Base-by-base conservation (phyloP, 257 asterid genomes). In the Plantago elongata region DNA sequence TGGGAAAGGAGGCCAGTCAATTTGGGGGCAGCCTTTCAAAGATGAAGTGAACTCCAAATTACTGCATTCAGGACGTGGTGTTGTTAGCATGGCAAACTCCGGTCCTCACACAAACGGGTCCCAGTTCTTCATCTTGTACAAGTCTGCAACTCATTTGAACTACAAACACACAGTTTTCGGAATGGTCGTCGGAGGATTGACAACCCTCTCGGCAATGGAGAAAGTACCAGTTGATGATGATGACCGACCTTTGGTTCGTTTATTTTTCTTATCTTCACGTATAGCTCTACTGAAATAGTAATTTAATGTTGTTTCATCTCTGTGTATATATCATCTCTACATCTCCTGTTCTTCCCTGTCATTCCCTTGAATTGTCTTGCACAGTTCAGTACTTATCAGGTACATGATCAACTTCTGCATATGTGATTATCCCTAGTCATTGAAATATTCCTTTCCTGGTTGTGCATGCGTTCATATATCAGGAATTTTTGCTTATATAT, bases 41-140 rank as follows among this genome's bases (percentile, higher is more conserved):
- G 99, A 93, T 75, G 99, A 93, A 84, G 75, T 87, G 47, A 79
- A 93, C 81, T 87, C 97, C 72, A 93, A 93, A 78, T 81, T 93
- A 77, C 75, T 81, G 72, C 97, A 93, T 74, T 85, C 97, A 61
- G 97, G 97, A 9, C 82, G 97, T 62, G 97, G 99, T 68, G 89
- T 93, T 79, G 96, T 93, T 66, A 89, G 97, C 79, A 93, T 93
- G 99, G 99, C 97, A 22, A 93, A 93, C 74, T 80, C 94, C 49
- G 97, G 97, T 51, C 95, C 97, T 17, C 99, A 93, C 70, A 66
- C 97, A 37, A 93, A 93, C 73, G 99, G 96, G 65, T 93, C 99
- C 7, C 99, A 89, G 75, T 89, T 93, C 76, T 89, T 93, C 79
- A 82, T 93, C 63, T 78, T 93, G 52, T 93, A 89, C 87, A 89